phyloP scores from a whole-genome alignment of 306 rosid species.

The Casuarina cunninghamiana region DNA sequence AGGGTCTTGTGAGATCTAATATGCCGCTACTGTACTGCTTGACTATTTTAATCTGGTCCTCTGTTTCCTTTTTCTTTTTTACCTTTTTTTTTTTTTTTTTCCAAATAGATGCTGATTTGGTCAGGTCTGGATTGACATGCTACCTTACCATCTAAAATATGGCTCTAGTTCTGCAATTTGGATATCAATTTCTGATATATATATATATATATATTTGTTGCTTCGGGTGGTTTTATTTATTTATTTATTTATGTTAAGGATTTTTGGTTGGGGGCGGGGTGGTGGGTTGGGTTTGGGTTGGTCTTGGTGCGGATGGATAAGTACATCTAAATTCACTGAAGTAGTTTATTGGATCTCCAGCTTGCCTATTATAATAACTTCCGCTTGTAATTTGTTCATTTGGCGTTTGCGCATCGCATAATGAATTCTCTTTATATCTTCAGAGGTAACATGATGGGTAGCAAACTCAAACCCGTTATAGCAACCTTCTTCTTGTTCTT shows the following conservation, averaged over 20 bases:
- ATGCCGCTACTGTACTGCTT: neutral
- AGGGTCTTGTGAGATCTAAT: neutral
- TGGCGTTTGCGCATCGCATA: neutral
- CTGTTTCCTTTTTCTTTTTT: neutral
- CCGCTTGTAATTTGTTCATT: neutral
- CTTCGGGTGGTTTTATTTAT: no score
- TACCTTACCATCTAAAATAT: neutral
- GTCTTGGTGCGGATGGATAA: no score
- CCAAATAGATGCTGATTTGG: no score
- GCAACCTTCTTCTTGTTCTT: conserved; percentile 40
- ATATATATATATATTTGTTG: neutral
- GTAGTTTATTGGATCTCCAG: neutral
- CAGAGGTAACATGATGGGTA: conserved; percentile 46
- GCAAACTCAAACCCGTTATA: conserved; percentile 10
- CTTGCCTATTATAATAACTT: neutral
- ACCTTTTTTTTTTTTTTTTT: neutral
- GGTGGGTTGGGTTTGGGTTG: no score
- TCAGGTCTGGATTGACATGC: no score
- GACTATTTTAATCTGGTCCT: neutral
- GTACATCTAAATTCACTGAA: neutral
- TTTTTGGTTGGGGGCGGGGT: no score
- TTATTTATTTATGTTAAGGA: no score
- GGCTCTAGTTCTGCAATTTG: neutral
- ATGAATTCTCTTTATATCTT: neutral
- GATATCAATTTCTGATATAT: neutral